phyloP scores from a whole-genome alignment of 805 yeast species.

The Ogataea methanolica region DNA sequence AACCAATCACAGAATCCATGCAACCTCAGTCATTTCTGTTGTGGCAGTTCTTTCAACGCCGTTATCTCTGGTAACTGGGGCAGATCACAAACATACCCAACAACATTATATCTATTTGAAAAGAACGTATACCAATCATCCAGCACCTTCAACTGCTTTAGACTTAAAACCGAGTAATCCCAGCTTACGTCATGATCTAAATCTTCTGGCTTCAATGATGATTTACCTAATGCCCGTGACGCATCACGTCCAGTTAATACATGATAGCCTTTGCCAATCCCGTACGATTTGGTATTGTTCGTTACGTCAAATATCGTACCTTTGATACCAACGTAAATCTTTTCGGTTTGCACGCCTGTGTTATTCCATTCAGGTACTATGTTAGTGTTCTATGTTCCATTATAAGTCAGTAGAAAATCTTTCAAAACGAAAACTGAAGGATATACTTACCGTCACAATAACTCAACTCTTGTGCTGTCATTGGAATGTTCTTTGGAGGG shows the following conservation, averaged over 20 bases:
- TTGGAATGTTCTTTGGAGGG: conserved; percentile 44
- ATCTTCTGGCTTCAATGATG: conserved; percentile 53
- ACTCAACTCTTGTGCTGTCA: conserved; percentile 39
- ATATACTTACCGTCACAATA: conserved; percentile 31
- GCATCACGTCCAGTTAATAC: conserved; percentile 75
- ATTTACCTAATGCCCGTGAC: conserved; percentile 69
- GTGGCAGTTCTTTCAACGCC: background rate
- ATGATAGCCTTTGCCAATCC: conserved; percentile 71
- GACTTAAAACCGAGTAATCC: conserved; percentile 49
- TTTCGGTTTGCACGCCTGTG: conserved; percentile 35
- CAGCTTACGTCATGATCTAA: conserved; percentile 39
- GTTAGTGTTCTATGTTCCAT: conserved; percentile 5
- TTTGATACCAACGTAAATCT: conserved; percentile 68
- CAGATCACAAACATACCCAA: conserved; percentile 33
- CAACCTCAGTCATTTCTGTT: background rate
- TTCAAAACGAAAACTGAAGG: too few relatives aligned
- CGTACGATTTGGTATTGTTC: conserved; percentile 60
- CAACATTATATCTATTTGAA: conserved; percentile 46
- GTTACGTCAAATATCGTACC: conserved; percentile 80
- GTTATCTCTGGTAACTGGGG: conserved; percentile 13
- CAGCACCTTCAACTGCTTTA: conserved; percentile 54
- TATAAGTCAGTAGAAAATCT: conserved; percentile 16
- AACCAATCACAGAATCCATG: too few relatives aligned
- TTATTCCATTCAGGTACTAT: conserved; percentile 1
- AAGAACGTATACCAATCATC: conserved; percentile 74